These are phyloP conservation scores for Diplosphaera chodatii DNA, from an alignment of 139 green algal species.

Conservation along the genomic window DNA sequence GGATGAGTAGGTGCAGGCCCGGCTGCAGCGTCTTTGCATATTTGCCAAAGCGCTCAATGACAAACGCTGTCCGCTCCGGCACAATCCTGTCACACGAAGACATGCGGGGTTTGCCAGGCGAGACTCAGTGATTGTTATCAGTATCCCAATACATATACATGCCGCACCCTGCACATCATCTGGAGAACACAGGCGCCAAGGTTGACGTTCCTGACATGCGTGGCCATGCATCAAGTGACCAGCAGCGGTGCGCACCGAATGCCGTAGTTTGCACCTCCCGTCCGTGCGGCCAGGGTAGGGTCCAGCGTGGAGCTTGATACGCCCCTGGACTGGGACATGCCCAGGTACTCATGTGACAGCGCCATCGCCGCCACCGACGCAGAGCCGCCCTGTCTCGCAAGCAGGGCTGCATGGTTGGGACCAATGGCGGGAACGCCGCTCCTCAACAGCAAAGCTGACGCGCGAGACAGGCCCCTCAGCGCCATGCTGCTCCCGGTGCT, in stretches of 20 bases:
- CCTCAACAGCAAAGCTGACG: background rate
- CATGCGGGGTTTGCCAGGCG: no score
- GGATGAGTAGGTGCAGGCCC: conserved; percentile 93
- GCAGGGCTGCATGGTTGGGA: background rate
- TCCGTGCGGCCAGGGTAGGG: background rate
- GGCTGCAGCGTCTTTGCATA: conserved; percentile 70
- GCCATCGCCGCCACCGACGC: no score
- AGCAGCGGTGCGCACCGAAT: no score
- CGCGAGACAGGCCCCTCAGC: background rate
- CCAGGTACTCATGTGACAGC: background rate
- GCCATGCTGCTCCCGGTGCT: no score
- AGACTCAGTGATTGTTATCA: no score
- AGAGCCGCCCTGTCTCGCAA: background rate
- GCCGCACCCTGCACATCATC: no score
- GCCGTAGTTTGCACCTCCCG: conserved; percentile 6
- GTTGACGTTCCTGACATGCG: no score
- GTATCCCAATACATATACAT: no score
- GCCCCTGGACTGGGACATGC: no score
- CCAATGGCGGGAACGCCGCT: background rate
- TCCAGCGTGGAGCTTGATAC: background rate
- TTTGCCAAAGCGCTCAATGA: conserved; percentile 83
- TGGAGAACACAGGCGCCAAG: no score
- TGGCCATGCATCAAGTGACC: no score
- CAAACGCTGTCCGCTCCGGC: conserved; percentile 73
- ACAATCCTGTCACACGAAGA: no score